Conservation (phyloP, 2,329 filamentous ascomycete genomes). For the Blumeriella jaapii region DNA sequence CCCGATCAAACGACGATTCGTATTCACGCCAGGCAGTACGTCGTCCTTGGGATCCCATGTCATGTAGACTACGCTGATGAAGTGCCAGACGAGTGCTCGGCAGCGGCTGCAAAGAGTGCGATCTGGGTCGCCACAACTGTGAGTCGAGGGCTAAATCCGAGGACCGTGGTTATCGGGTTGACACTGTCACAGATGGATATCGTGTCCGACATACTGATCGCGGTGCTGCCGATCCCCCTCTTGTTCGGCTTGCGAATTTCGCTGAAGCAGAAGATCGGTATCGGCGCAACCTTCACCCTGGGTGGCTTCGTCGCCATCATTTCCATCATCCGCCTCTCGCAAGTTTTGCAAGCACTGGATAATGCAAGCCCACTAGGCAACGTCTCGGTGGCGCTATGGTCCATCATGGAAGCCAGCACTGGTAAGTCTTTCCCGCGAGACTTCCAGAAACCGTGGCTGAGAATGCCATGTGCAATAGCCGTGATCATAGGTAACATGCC, state of each 20-base stretch:
- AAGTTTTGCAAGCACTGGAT: neutral
- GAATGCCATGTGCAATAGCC: neutral
- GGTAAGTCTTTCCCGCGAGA: neutral
- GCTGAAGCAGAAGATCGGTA: slow-evolving; percentile 11
- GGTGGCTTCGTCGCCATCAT: slow-evolving; percentile 7
- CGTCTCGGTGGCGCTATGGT: neutral
- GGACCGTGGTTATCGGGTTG: neutral
- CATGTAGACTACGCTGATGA: neutral
- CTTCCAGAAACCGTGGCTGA: neutral
- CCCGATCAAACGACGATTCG: slow-evolving; percentile 4
- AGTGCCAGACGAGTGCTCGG: neutral
- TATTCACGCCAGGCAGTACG: slow-evolving; percentile 2
- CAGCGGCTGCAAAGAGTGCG: neutral
- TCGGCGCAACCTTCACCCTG: slow-evolving; percentile 14
- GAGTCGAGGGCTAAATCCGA: no score
- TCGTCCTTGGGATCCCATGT: no score
- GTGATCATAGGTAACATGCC: neutral
- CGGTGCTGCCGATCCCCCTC: slow-evolving; percentile 8
- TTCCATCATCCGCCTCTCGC: neutral
- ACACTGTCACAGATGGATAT: slow-evolving; percentile 11
- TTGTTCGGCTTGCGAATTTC: slow-evolving; percentile 8
- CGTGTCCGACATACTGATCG: slow-evolving; percentile 15
- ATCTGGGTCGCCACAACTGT: neutral
- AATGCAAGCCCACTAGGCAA: neutral
- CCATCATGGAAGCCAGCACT: neutral